These are phyloP conservation scores for Candida boleticola DNA, from an alignment of 805 yeast species.

Conservation along the genomic window DNA sequence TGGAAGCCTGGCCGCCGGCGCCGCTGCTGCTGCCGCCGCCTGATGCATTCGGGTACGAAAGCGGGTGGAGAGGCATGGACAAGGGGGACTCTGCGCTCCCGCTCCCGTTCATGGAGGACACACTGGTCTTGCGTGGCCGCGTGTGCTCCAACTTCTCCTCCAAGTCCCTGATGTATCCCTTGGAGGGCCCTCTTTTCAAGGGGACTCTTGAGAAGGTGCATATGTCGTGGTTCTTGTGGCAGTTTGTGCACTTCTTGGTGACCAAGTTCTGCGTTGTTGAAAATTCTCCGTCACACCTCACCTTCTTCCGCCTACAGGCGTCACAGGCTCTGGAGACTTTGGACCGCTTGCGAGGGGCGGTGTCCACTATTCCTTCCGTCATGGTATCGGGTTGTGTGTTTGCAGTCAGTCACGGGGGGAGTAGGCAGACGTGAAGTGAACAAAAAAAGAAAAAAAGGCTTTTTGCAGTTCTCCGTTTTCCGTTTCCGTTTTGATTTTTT, in stretches of 20 bases:
- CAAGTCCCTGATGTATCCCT: constrained; percentile 56
- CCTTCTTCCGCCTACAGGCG: constrained; percentile 71
- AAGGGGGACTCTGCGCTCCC: not conserved
- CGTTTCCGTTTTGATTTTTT: no score
- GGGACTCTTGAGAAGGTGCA: constrained; percentile 74
- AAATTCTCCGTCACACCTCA: constrained; percentile 65
- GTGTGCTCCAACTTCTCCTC: constrained; percentile 32
- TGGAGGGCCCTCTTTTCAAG: constrained; percentile 75
- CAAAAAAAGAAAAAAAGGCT: no score
- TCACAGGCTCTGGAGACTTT: constrained; percentile 83
- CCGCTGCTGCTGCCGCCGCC: not conserved
- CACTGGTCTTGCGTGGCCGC: not conserved
- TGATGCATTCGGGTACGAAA: no score
- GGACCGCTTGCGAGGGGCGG: constrained; percentile 50
- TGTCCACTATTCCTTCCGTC: not conserved
- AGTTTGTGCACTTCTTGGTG: constrained; percentile 58
- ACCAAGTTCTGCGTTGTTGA: constrained; percentile 43
- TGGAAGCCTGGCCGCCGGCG: not conserved
- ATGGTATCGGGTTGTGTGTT: not conserved
- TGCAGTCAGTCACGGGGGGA: no score
- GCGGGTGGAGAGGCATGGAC: constrained; percentile 6
- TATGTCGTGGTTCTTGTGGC: constrained; percentile 55
- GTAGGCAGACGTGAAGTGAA: no score
- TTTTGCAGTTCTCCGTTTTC: no score
- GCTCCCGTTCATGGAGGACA: constrained; percentile 2